Base-by-base conservation (phyloP, 345 rosid genomes). In the Gynandropsis gynandra region DNA sequence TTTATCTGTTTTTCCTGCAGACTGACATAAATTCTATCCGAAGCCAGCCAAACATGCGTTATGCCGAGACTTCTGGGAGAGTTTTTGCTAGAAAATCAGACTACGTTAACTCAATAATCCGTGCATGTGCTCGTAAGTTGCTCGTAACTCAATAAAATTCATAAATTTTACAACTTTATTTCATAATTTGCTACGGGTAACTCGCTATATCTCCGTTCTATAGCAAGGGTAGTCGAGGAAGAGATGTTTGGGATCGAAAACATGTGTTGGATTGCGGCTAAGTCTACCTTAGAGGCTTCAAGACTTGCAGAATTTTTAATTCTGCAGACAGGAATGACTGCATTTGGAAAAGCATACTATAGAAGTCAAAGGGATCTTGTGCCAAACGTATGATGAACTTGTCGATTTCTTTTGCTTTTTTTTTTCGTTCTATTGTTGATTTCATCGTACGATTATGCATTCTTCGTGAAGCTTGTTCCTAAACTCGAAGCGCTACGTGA, bases 321-420 rank as follows among this genome's bases (percentile, higher is more conserved):
- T 69, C 78, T 90, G 59, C 90, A 77, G 74, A 83, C 98, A 7
- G 98, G 98, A 63, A 90, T 90, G 98, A 83, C 98, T 42, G 89
- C 92, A 29, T 90, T 90, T 50, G 98, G 98, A 50, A 86, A 86
- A 69, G 86, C 89, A 40, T 83, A 75, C 75, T 90, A 83, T 75
- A 75, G 95, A 65, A 77, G 74, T 56, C 87, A 80, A 58, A 69
- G 77, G 45, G 98, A 90, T 74, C 95, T 90, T 36, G 82, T 83
- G 52, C 94, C 96, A 39, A 86, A 81, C 56, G 98, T 90, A 68
- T 19, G 76, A 48, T 34, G 0, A 6, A 15, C 1, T 34, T 29
- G 7, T 18, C 17, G 19, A n/a, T 15, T 18, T 42, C 5, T 3
- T 12, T n/a, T 46, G 36, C 40, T 42, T 6, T 11, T 32, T 42